Evolutionary conservation across 2,329 filamentous ascomycete species (phyloP).

Genomic region (Alternaria metachromatica): DNA sequence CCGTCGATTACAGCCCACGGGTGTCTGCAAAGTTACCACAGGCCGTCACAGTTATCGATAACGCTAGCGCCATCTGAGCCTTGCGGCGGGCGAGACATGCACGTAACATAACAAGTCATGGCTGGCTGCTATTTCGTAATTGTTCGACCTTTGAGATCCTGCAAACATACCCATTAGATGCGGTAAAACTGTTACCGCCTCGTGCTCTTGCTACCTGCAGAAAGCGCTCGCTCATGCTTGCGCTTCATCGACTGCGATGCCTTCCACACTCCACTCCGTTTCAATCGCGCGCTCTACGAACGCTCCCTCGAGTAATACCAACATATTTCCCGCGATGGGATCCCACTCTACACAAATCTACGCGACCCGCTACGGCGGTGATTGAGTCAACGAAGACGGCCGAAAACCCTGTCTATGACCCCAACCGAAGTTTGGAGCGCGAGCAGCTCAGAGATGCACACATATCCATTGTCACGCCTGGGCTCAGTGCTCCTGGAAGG

Average conservation of each 20-base stretch:
- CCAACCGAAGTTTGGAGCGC: constrained; percentile 10
- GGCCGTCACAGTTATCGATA: background rate
- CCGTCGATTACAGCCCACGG: background rate
- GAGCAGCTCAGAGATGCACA: constrained; percentile 14
- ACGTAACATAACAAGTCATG: background rate
- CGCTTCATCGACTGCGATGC: constrained; percentile 29
- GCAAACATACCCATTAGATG: background rate
- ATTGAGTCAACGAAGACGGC: background rate
- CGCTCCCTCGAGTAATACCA: constrained; percentile 31
- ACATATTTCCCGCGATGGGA: constrained; percentile 35
- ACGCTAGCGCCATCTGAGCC: constrained; percentile 1
- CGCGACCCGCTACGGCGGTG: background rate
- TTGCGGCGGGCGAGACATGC: background rate
- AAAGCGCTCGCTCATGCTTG: constrained; percentile 32
- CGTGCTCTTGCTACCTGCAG: background rate
- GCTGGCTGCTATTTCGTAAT: background rate
- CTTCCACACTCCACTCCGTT: constrained; percentile 24
- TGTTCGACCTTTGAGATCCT: background rate
- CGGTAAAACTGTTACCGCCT: background rate
- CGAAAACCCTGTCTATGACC: constrained; percentile 1
- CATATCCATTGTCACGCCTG: background rate
- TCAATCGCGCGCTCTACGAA: constrained; percentile 32
- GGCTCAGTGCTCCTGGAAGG: background rate
- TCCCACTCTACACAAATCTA: constrained; percentile 27
- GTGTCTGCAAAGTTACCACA: background rate